Conservation (phyloP, 1,284 basidiomycete species). For the Fomes fomentarius region DNA sequence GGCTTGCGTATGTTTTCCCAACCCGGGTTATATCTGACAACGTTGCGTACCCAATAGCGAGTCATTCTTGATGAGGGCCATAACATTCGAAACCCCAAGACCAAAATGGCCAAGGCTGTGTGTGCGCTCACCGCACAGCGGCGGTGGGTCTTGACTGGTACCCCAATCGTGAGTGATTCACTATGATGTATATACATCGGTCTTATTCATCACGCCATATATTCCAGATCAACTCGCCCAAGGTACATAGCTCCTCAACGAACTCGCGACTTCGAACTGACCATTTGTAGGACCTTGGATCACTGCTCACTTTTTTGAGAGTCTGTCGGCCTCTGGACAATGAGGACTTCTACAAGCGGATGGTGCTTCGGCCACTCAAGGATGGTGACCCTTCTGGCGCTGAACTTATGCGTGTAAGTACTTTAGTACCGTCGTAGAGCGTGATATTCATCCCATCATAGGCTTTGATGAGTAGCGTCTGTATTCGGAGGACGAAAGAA, state of each 20-base stretch:
- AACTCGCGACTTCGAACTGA: not conserved
- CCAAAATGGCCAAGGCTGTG: constrained; percentile 81
- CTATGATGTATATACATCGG: not conserved
- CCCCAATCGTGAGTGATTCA: constrained; percentile 72
- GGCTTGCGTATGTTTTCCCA: too few species aligned
- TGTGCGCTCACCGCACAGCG: constrained; percentile 71
- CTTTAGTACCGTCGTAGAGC: not conserved
- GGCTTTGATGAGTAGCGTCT: constrained; percentile 84
- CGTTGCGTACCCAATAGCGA: constrained; percentile 46
- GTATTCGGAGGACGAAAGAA: constrained; percentile 88
- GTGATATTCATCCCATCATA: constrained; percentile 33
- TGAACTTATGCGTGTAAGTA: constrained; percentile 68
- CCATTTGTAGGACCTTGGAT: constrained; percentile 73
- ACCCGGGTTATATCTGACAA: too few species aligned
- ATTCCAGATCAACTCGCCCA: constrained; percentile 77
- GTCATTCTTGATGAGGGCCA: constrained; percentile 90
- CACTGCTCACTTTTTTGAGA: constrained; percentile 78
- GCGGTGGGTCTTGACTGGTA: constrained; percentile 83
- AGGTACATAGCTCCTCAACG: constrained; percentile 40
- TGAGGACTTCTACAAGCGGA: constrained; percentile 77
- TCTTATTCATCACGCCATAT: not conserved
- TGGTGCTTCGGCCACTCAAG: constrained; percentile 75
- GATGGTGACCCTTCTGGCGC: constrained; percentile 66
- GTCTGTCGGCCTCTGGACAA: constrained; percentile 85
- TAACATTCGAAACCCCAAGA: constrained; percentile 81